Evolutionary conservation across 2,329 filamentous ascomycete species (phyloP), one percentile per base, ranked within the genome.

Genomic region (Whalleya microplaca): DNA sequence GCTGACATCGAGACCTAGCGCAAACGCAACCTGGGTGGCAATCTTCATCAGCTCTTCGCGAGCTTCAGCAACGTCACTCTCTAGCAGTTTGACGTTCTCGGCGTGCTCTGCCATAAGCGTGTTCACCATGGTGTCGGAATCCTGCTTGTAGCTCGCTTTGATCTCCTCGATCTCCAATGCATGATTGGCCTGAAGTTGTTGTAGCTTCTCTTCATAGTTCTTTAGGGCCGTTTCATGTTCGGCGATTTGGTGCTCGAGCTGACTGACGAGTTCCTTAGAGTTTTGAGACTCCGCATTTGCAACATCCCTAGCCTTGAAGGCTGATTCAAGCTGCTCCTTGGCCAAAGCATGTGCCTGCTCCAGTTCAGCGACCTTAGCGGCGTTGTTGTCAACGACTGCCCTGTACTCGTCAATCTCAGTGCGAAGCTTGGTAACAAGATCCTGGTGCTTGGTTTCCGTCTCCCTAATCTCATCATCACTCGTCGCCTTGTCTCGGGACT

Each of bases 391-490:
- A 65, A 96, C 88, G 40, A 90, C 84, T 2, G 82, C 77, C 75
- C 90, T 93, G 75, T 96, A 92, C 69, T 92, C 87, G 49, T 93
- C 86, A 51, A 97, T 88, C 70, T 96, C 88, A 56, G 76, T 81
- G 60, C 90, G 89, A 42, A 97, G 75, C 44, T 79, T 79, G 37
- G 79, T 76, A 32, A 90, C 76, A 46, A 87, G 75, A 37, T 83
- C 79, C 55, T 87, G 77, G 58, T 91, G 85, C 68, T 83, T 81
- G 41, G 73, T 72, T 37, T 82, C 75, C 2, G 73, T 76, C 57
- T 85, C 82, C 52, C 73, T 74, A 27, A 81, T 75, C 21, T 83
- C 72, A 1, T 77, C 74, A 6, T 74, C 74, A 14, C 72, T 73
- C 32, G 71, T 68, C 8, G 72, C 67, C 53, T 75, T 71, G 14